Conservation (phyloP, 2,329 filamentous ascomycete species). For the Colletotrichum sp. region DNA sequence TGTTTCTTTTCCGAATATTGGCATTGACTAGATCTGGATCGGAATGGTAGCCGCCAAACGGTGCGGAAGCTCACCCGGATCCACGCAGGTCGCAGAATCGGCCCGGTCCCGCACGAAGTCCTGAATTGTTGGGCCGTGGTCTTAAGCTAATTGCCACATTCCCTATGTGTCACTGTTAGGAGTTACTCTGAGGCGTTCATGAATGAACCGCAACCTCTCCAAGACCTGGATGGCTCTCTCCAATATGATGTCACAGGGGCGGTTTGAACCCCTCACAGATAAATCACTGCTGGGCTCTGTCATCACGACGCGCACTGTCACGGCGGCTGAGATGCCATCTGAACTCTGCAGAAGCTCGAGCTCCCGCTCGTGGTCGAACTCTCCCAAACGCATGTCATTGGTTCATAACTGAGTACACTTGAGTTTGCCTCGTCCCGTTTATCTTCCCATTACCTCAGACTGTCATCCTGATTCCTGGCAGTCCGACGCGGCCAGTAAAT, state of each 20-base stretch:
- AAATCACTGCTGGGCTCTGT: not conserved
- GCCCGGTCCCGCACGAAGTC: not conserved
- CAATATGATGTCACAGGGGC: not conserved
- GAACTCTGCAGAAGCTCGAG: conserved; percentile 1
- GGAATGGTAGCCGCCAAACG: not conserved
- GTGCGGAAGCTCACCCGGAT: not conserved
- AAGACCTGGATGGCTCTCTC: not conserved
- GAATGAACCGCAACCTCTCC: not conserved
- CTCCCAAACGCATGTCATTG: not conserved
- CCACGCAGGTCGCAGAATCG: not conserved
- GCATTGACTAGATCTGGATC: not conserved
- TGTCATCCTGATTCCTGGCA: not conserved
- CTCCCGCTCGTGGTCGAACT: not conserved
- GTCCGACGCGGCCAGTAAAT: conserved; percentile 1
- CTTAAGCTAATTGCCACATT: not conserved
- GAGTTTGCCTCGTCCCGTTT: conserved; percentile 17
- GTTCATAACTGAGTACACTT: conserved; percentile 12
- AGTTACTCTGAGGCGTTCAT: not conserved
- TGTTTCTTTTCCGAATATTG: not conserved
- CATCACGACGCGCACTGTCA: not conserved
- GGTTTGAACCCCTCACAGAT: not conserved
- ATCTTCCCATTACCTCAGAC: conserved; percentile 5
- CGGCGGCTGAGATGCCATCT: not conserved
- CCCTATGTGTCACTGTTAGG: not conserved
- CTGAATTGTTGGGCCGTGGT: not conserved